Evolutionary conservation across 768 basidiomycete genomes (phyloP).

Genomic region (Naganishia antarctica): DNA sequence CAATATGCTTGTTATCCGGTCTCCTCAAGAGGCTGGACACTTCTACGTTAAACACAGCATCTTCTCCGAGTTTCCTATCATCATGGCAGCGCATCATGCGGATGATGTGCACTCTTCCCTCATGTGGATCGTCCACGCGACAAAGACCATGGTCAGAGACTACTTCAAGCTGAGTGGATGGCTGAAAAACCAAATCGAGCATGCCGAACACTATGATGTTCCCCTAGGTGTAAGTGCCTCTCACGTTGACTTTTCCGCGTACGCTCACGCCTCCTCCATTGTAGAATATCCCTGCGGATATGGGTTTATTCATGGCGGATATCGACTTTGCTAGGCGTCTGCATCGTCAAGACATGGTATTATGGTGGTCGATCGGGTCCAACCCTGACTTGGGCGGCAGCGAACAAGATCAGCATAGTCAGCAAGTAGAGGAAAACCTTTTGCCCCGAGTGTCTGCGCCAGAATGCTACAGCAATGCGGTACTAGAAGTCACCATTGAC

Average conservation of each 20-base stretch:
- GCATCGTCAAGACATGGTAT: slow-evolving; percentile 76
- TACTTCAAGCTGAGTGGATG: slow-evolving; percentile 73
- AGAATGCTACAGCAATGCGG: slow-evolving; percentile 88
- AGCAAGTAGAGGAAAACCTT: slow-evolving; percentile 63
- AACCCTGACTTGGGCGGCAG: slow-evolving; percentile 88
- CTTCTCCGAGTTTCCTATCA: slow-evolving; percentile 74
- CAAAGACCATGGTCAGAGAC: slow-evolving; percentile 74
- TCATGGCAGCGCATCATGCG: slow-evolving; percentile 64
- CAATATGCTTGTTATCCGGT: slow-evolving; percentile 73
- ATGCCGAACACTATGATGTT: slow-evolving; percentile 86
- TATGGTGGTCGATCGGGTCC: slow-evolving; percentile 94
- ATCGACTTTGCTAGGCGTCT: slow-evolving; percentile 84
- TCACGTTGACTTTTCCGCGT: neutral
- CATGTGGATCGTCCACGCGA: slow-evolving; percentile 80
- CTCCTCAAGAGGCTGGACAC: slow-evolving; percentile 73
- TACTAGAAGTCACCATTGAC: slow-evolving; percentile 78
- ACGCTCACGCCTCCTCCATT: neutral
- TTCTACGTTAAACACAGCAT: slow-evolving; percentile 69
- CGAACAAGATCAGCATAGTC: slow-evolving; percentile 71
- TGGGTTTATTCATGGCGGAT: slow-evolving; percentile 79
- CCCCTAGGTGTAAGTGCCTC: slow-evolving; percentile 61
- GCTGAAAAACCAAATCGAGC: slow-evolving; percentile 70
- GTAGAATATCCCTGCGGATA: slow-evolving; percentile 78
- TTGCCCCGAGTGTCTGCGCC: slow-evolving; percentile 77
- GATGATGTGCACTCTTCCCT: slow-evolving; percentile 65